These are phyloP conservation scores for Fusarium caatingaense DNA, from an alignment of 2,329 filamentous ascomycete genomes.

Conservation along the genomic window DNA sequence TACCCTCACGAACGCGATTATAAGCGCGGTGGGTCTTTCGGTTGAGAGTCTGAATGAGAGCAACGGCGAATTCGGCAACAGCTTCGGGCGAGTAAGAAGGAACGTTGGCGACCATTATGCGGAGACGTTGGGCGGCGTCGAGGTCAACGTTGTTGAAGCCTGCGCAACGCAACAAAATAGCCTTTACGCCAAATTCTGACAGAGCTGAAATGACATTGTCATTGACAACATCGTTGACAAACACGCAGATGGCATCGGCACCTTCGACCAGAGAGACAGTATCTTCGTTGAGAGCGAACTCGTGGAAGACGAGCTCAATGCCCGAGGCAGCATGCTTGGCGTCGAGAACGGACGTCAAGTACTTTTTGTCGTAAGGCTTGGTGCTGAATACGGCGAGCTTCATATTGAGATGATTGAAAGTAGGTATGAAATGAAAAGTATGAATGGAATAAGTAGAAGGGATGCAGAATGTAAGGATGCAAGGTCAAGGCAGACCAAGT, in stretches of 20 bases:
- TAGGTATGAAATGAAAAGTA: not conserved
- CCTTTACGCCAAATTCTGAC: slow-evolving; percentile 61
- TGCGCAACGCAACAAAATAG: slow-evolving; percentile 73
- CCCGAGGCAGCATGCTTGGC: slow-evolving; percentile 49
- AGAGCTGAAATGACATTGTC: slow-evolving; percentile 64
- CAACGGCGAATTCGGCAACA: slow-evolving; percentile 77
- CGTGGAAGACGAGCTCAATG: slow-evolving; percentile 67
- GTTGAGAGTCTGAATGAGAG: slow-evolving; percentile 74
- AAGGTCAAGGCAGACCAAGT: not conserved
- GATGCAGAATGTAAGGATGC: not conserved
- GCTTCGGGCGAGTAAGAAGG: slow-evolving; percentile 76
- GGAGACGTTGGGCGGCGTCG: slow-evolving; percentile 61
- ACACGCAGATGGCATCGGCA: slow-evolving; percentile 71
- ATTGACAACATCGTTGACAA: slow-evolving; percentile 73
- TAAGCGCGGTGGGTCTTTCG: slow-evolving; percentile 75
- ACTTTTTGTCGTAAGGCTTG: slow-evolving; percentile 71
- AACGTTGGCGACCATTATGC: slow-evolving; percentile 73
- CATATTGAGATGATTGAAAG: slow-evolving; percentile 51
- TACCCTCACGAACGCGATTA: slow-evolving; percentile 75
- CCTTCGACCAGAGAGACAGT: slow-evolving; percentile 66
- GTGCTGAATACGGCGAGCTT: slow-evolving; percentile 73
- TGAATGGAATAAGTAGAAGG: not conserved
- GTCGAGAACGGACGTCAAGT: slow-evolving; percentile 59
- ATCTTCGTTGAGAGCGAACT: slow-evolving; percentile 65
- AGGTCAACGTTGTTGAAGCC: slow-evolving; percentile 77